Evolutionary conservation across 2,329 filamentous ascomycete genomes (phyloP), one percentile per base, ranked within the genome.

Genomic region (Neopestalotiopsis clavispora): DNA sequence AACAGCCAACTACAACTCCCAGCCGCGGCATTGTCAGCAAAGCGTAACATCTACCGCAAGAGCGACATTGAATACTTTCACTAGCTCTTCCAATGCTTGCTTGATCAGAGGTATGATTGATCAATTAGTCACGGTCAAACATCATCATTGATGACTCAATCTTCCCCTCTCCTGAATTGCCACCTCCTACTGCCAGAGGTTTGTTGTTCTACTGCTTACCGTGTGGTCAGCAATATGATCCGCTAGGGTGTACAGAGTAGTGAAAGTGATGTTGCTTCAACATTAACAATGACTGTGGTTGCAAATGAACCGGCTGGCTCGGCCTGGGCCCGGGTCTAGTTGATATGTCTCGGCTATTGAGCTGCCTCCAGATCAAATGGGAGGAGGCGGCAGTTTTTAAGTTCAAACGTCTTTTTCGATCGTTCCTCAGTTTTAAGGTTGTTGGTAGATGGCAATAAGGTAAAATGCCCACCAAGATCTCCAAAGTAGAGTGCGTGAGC

Each of bases 341-440:
- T 52, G 45, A 52, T 52, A 52, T 52, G 45, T 52, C 45, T 52
- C 45, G 45, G 45, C 45, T 52, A 17, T 52, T 52, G 45, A 52
- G 45, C n/a, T 52, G 45, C 17, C 45, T 52, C 20, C 17, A 20
- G 20, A 20, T n/a, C 45, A 52, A 52, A 23, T 52, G 45, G 14
- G 17, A 52, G 20, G 45, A 52, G 45, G 45, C 6, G 45, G 45
- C n/a, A 17, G 17, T n/a, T 17, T 17, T n/a, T 52, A 52, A 52
- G 45, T 52, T 52, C 45, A 52, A 52, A 52, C 45, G 45, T 52
- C 45, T 52, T 52, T 52, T 20, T 38, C 45, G 45, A 52, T 52
- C 45, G 45, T 52, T 52, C 45, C 45, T n/a, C 20, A n/a, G 34
- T 10, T 20, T 52, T 52, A 52, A 52, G 45, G 45, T 52, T 52